These are phyloP conservation scores for Xylaria nigripes DNA, from an alignment of 495 filamentous ascomycete species.

Conservation along the genomic window DNA sequence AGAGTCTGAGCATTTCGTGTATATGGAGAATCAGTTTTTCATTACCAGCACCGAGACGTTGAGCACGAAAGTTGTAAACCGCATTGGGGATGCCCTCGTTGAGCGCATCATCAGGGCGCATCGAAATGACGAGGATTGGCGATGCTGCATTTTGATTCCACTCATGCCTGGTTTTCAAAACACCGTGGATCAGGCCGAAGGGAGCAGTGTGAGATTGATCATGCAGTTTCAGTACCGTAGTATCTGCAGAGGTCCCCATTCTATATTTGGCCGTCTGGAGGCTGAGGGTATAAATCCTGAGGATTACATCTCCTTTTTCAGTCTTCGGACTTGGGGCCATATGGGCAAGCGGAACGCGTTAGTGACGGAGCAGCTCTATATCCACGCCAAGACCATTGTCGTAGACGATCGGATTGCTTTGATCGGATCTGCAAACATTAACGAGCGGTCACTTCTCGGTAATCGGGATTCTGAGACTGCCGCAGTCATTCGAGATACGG, in stretches of 20 bases:
- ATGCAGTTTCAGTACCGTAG: conserved; percentile 97
- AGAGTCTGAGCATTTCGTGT: conserved; percentile 92
- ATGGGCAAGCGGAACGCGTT: conserved; percentile 74
- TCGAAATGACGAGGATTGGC: conserved; percentile 81
- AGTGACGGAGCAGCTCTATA: conserved; percentile 95
- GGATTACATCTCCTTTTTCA: conserved; percentile 94
- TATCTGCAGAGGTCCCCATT: conserved; percentile 88
- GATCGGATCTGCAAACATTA: conserved; percentile 98
- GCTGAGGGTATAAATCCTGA: conserved; percentile 85
- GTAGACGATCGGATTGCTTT: conserved; percentile 91
- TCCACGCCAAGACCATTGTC: conserved; percentile 95
- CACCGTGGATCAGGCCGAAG: conserved; percentile 86
- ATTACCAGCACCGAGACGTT: conserved; percentile 88
- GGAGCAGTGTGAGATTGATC: conserved; percentile 87
- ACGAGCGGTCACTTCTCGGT: conserved; percentile 93
- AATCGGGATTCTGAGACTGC: conserved; percentile 88
- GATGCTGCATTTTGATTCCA: conserved; percentile 88
- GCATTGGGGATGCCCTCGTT: conserved; percentile 91
- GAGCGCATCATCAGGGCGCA: conserved; percentile 81
- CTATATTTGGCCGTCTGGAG: conserved; percentile 81
- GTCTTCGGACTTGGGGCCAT: conserved; percentile 85
- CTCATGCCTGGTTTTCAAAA: conserved; percentile 98
- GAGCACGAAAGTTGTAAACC: conserved; percentile 79
- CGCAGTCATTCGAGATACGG: conserved; percentile 83
- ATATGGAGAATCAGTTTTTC: conserved; percentile 99